These are phyloP conservation scores for Colletotrichum filicis DNA, from an alignment of 2,329 filamentous ascomycete genomes.

Conservation along the genomic window DNA sequence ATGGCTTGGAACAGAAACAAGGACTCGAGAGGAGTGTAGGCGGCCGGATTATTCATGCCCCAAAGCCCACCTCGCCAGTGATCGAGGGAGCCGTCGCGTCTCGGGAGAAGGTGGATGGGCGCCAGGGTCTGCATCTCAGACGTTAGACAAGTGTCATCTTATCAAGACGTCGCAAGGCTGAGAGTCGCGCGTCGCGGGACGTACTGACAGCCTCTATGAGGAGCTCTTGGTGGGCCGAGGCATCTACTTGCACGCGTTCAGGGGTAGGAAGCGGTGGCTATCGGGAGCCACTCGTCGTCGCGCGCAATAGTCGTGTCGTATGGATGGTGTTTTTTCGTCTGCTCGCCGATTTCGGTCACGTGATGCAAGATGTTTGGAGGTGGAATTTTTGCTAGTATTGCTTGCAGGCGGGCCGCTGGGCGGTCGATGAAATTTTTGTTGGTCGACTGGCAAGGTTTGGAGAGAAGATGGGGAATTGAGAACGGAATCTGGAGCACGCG, in stretches of 20 bases:
- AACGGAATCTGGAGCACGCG: slow-evolving; percentile 26
- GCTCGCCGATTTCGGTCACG: slow-evolving; percentile 14
- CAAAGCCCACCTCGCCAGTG: slow-evolving; percentile 64
- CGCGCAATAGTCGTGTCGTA: slow-evolving; percentile 20
- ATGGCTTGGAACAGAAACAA: slow-evolving; percentile 87
- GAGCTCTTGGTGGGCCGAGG: slow-evolving; percentile 29
- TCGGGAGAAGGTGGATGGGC: slow-evolving; percentile 64
- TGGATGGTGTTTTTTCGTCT: slow-evolving; percentile 24
- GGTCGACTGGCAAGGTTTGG: slow-evolving; percentile 28
- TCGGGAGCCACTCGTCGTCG: slow-evolving; percentile 25
- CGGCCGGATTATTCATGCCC: slow-evolving; percentile 68
- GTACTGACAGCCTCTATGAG: slow-evolving; percentile 37
- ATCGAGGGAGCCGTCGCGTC: slow-evolving; percentile 66
- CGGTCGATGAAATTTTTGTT: slow-evolving; percentile 30
- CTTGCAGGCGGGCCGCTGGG: slow-evolving; percentile 14
- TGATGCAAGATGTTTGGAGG: slow-evolving; percentile 18
- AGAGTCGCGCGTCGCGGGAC: slow-evolving; percentile 30
- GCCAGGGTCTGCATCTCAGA: slow-evolving; percentile 56
- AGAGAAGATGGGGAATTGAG: slow-evolving; percentile 19
- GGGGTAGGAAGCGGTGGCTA: slow-evolving; percentile 23
- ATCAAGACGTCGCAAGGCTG: slow-evolving; percentile 26
- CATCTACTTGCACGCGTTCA: slow-evolving; percentile 34
- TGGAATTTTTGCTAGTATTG: slow-evolving; percentile 13
- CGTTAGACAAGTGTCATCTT: slow-evolving; percentile 30
- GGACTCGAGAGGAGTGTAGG: slow-evolving; percentile 87